These are phyloP conservation scores for Daldinia decipiens DNA, from an alignment of 495 filamentous ascomycete genomes.

Conservation along the genomic window DNA sequence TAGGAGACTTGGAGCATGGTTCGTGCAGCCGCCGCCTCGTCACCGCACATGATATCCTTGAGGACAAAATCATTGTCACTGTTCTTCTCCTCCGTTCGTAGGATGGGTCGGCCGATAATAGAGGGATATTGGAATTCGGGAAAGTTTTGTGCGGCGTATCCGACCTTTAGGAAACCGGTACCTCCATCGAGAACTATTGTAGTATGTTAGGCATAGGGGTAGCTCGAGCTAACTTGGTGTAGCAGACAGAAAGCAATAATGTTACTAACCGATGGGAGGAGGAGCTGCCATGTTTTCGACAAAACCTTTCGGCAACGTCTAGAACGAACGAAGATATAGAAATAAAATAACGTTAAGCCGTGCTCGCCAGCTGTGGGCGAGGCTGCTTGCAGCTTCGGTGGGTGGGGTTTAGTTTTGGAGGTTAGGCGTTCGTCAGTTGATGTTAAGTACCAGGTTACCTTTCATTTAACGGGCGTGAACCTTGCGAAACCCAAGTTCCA, in stretches of 20 bases:
- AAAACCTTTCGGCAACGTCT: conserved; percentile 8
- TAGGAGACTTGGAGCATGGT: conserved; percentile 98
- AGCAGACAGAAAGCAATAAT: not conserved
- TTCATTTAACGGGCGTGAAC: conserved; percentile 4
- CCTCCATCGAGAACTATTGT: conserved; percentile 95
- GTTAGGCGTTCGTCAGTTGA: conserved; percentile 37
- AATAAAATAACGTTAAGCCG: conserved; percentile 1
- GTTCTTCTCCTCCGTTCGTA: conserved; percentile 88
- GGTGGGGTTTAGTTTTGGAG: conserved; percentile 32
- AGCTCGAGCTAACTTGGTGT: conserved; percentile 2
- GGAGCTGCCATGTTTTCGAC: conserved; percentile 45
- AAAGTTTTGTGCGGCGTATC: conserved; percentile 98
- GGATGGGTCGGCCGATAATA: conserved; percentile 96
- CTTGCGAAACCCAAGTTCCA: not conserved
- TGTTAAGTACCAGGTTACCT: not conserved
- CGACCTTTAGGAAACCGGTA: conserved; percentile 99
- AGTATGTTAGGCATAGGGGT: conserved; percentile 20
- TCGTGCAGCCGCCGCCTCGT: conserved; percentile 94
- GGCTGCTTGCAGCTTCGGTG: conserved; percentile 26
- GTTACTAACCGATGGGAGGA: conserved; percentile 25
- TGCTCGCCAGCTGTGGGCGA: conserved; percentile 19
- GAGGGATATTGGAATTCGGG: conserved; percentile 98
- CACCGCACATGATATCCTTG: conserved; percentile 99
- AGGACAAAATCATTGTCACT: conserved; percentile 69
- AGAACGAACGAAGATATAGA: not conserved